Percentiles rank a stretch among this genome's conserved stretches.
These are phyloP conservation scores for Senecio squalidus DNA, from an alignment of 140 eudicot species.

Conservation along the genomic window DNA sequence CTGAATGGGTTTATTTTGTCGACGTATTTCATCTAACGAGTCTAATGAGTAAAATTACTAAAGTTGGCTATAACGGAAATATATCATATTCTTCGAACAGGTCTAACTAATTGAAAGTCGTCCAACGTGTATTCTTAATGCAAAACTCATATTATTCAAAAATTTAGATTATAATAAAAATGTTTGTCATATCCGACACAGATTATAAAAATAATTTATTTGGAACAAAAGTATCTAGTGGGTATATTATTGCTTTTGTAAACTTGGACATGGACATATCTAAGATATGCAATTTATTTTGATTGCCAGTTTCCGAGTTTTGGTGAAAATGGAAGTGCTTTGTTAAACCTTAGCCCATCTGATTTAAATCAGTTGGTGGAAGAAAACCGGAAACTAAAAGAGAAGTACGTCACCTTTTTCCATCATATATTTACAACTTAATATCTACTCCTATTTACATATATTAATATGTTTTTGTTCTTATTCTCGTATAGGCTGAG, in stretches of 20 bases:
- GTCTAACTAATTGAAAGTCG: too few relatives aligned
- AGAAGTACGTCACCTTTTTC: constrained; percentile 43
- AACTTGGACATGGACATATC: neutral
- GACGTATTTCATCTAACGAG: neutral
- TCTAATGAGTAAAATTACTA: neutral
- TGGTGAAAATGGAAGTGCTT: constrained; percentile 22
- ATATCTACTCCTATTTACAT: neutral
- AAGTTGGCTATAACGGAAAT: neutral
- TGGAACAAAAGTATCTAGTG: too few relatives aligned
- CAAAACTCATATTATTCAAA: too few relatives aligned
- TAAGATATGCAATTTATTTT: constrained; percentile 10
- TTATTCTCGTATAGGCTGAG: constrained; percentile 40
- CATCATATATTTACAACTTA: neutral
- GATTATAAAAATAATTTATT: too few relatives aligned
- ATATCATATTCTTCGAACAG: too few relatives aligned
- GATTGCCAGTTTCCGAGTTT: constrained; percentile 34
- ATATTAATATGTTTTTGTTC: constrained; percentile 1
- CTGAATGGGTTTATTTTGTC: neutral
- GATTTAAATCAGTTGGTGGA: constrained; percentile 40
- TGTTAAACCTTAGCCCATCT: constrained; percentile 16
- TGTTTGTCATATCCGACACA: too few relatives aligned
- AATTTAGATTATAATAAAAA: too few relatives aligned
- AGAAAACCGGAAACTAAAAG: constrained; percentile 58
- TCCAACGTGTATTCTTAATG: too few relatives aligned
- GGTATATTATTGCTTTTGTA: neutral